Conservation (phyloP, 495 filamentous ascomycete species). For the Aspergillus campestris region DNA sequence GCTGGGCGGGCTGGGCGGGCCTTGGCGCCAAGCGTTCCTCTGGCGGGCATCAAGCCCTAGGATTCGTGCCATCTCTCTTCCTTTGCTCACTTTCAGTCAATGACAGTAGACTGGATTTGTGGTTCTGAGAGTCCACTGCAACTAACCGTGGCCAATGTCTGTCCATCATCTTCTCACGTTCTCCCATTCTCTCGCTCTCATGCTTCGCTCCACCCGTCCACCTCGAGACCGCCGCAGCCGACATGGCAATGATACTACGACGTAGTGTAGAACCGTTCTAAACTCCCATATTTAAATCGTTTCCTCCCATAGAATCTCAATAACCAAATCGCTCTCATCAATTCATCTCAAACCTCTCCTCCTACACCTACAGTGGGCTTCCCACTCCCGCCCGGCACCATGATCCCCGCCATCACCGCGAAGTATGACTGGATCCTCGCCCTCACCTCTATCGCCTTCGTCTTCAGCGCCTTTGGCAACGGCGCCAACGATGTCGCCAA, state of each 20-base stretch:
- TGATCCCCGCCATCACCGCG: constrained; percentile 19
- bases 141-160: no score
- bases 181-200: no score
- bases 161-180: no score
- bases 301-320: no score
- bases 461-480: constrained; percentile 36
- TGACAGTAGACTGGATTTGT: not conserved
- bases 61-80: constrained; percentile 2
- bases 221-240: no score
- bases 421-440: constrained; percentile 45
- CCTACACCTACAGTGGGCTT: no score
- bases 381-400: constrained; percentile 5
- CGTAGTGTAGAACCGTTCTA: no score
- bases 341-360: no score
- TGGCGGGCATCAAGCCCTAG: not conserved
- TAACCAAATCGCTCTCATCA: no score
- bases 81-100: constrained; percentile 9
- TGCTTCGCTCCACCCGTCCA: no score
- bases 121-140: not conserved
- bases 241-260: no score
- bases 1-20: not conserved
- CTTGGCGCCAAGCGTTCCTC: constrained; percentile 15
- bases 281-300: no score
- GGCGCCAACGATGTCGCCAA: constrained; percentile 43
- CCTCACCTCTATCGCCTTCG: constrained; percentile 35